phyloP scores from a whole-genome alignment of 2,329 filamentous ascomycete species.

The Pleomassaria siparia region DNA sequence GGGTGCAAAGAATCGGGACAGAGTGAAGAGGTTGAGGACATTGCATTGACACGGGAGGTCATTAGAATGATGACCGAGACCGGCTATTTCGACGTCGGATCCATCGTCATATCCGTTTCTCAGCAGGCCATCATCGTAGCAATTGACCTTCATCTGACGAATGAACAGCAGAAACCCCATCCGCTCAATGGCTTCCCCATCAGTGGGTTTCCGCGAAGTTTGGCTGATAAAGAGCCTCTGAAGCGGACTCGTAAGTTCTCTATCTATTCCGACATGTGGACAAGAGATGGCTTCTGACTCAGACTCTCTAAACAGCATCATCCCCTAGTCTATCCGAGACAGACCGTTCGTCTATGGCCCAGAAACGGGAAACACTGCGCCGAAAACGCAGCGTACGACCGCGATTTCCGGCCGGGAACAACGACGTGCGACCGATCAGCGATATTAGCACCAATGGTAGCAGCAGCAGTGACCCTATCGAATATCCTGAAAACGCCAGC shows the following conservation, averaged over 20 bases:
- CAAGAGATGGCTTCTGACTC: neutral
- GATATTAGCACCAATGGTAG: neutral
- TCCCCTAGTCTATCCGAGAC: neutral
- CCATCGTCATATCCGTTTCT: conserved; percentile 9
- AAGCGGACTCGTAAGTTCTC: conserved; percentile 7
- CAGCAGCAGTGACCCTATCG: neutral
- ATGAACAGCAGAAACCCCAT: conserved; percentile 24
- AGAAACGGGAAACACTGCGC: conserved; percentile 6
- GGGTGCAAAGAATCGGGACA: conserved; percentile 7
- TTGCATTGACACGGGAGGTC: conserved; percentile 5
- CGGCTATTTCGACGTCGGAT: conserved; percentile 6
- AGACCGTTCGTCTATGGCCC: neutral
- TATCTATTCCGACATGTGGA: neutral
- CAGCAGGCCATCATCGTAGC: conserved; percentile 1
- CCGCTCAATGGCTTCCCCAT: conserved; percentile 37
- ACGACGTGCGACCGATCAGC: too few relatives aligned
- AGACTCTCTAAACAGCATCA: neutral
- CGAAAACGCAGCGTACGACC: neutral
- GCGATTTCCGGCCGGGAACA: too few relatives aligned
- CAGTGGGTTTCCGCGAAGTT: conserved; percentile 33
- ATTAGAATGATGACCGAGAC: conserved; percentile 10
- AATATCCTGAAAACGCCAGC: conserved; percentile 3
- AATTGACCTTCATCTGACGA: conserved; percentile 35
- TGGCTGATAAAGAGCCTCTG: conserved; percentile 15
- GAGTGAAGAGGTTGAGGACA: conserved; percentile 3